Conservation (phyloP, 768 basidiomycete species). For the Rhodotorula paludigena region DNA sequence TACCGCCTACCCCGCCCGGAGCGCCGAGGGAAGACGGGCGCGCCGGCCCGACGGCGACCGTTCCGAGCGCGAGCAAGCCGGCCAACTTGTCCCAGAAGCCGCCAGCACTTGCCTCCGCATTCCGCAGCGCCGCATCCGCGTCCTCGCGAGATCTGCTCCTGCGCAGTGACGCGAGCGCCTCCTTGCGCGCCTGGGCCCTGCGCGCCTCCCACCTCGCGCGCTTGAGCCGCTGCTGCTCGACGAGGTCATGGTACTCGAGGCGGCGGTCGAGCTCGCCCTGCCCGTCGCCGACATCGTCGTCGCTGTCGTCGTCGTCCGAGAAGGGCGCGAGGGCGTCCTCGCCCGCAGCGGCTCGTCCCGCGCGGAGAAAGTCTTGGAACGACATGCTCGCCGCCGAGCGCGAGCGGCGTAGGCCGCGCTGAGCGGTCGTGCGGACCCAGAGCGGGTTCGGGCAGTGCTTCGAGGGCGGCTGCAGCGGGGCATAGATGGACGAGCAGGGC, state of each 20-base stretch:
- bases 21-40: too few relatives aligned
- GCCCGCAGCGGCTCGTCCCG: too few relatives aligned
- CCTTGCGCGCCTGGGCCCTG: not conserved
- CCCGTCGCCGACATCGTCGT: conserved; percentile 3
- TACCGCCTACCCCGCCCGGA: not conserved
- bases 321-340: too few relatives aligned
- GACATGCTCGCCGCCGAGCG: conserved; percentile 3
- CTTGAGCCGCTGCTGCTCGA: conserved; percentile 12
- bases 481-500: conserved; percentile 33
- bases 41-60: not conserved
- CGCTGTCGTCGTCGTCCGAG: not conserved
- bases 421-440: conserved; percentile 11
- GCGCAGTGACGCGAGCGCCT: not conserved
- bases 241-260: conserved; percentile 25
- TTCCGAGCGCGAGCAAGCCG: not conserved
- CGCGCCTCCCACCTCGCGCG: conserved; percentile 21
- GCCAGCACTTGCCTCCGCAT: not conserved
- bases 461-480: conserved; percentile 20
- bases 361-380: conserved; percentile 27
- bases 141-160: not conserved
- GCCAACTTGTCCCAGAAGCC: conserved; percentile 13
- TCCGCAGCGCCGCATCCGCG: not conserved
- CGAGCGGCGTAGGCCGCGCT: not conserved
- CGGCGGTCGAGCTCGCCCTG: not conserved
- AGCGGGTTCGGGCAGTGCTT: conserved; percentile 20